Evolutionary conservation across 257 asterid species (phyloP).

Genomic region (Solanum chiquidenum): DNA sequence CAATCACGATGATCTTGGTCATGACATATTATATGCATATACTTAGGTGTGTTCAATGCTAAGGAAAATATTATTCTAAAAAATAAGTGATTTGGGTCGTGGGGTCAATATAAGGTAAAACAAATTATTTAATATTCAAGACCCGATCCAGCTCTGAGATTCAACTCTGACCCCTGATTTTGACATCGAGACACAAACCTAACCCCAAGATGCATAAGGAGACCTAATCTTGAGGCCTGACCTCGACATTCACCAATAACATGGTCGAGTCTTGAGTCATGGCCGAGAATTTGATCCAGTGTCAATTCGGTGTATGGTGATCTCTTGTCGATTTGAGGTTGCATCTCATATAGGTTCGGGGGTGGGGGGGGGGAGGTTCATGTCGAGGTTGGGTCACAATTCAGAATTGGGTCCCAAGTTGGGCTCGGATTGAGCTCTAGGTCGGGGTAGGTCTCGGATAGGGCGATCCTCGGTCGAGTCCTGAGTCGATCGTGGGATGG

Average conservation of each 20-base stretch:
- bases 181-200: not conserved
- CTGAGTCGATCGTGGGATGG: too few relatives aligned
- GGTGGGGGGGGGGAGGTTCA: not conserved
- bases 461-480: too few relatives aligned
- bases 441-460: not conserved
- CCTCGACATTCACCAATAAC: not conserved
- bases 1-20: too few relatives aligned
- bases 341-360: too few relatives aligned
- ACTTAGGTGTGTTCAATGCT: not conserved
- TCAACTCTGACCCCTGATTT: not conserved
- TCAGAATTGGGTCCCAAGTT: not conserved
- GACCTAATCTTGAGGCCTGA: not conserved
- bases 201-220: too few relatives aligned
- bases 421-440: not conserved
- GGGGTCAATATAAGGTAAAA: too few relatives aligned
- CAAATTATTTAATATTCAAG: too few relatives aligned
- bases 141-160: not conserved
- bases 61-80: too few relatives aligned
- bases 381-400: not conserved
- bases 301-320: too few relatives aligned
- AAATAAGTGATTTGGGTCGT: not conserved
- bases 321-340: too few relatives aligned
- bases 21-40: not conserved
- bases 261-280: too few relatives aligned
- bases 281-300: too few relatives aligned